Evolutionary conservation across 169 alveolate species (phyloP).

Genomic region (Eimeria maxima): DNA sequence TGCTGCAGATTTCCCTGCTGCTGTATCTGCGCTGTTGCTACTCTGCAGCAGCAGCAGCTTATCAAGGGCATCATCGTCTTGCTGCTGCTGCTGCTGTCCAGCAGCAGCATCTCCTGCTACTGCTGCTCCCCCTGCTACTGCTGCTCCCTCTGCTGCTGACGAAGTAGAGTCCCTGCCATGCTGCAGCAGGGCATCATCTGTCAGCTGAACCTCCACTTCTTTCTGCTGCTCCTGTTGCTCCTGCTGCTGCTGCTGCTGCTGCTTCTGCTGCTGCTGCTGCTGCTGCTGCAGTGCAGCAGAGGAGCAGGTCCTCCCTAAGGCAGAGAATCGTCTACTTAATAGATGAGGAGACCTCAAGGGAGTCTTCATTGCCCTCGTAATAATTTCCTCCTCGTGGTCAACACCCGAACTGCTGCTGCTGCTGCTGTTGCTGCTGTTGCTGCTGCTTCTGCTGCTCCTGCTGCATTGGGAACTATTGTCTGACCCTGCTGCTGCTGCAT

Average conservation of each 20-base stretch:
- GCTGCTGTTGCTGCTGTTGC: too few relatives aligned
- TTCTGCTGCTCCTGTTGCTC: neutral
- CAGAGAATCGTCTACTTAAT: neutral
- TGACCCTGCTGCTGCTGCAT: too few relatives aligned
- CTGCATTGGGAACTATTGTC: too few relatives aligned
- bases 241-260: neutral
- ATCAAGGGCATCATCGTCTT: neutral
- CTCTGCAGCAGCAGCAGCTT: neutral
- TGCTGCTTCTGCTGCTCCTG: too few relatives aligned
- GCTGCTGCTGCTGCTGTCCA: constrained; percentile 24
- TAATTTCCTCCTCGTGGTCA: neutral
- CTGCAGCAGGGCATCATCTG: constrained; percentile 52
- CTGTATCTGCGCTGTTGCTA: neutral
- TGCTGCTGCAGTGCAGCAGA: too few relatives aligned
- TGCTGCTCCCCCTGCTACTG: constrained; percentile 15
- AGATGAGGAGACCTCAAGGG: neutral
- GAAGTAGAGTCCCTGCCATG: neutral
- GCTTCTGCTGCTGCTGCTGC: constrained; percentile 54
- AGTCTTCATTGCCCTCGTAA: neutral
- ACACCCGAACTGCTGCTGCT: too few relatives aligned
- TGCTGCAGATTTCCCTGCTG: constrained; percentile 15
- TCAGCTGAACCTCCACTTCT: constrained; percentile 25
- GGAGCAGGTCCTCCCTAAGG: neutral
- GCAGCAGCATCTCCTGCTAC: neutral
- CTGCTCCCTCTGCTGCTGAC: constrained; percentile 17